phyloP scores from a whole-genome alignment of 306 rosid species.

The Citrullus colocynthis region DNA sequence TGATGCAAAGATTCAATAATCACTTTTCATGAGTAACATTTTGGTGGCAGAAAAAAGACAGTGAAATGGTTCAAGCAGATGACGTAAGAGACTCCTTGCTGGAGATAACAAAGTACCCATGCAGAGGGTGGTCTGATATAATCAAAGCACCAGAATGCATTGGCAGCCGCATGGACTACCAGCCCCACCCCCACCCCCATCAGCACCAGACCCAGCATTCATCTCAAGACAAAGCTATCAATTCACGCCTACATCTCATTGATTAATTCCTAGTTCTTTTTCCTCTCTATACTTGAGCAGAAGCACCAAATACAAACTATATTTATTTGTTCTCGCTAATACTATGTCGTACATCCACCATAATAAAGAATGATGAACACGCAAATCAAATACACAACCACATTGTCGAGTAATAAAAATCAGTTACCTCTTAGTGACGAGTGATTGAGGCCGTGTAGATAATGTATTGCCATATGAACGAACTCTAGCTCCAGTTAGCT shows the following conservation, averaged over 20 bases:
- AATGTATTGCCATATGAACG: not conserved
- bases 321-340: not conserved
- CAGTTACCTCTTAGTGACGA: not conserved
- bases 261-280: constrained; percentile 10
- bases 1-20: not conserved
- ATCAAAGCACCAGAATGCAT: constrained; percentile 24
- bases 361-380: not conserved
- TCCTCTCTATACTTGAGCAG: not conserved
- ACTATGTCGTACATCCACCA: not conserved
- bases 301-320: not conserved
- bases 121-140: constrained; percentile 34
- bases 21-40: not conserved
- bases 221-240: constrained; percentile 13
- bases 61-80: constrained; percentile 59
- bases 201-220: constrained; percentile 17
- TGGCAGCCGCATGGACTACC: constrained; percentile 26
- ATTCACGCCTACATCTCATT: constrained; percentile 30
- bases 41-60: constrained; percentile 51
- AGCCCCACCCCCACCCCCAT: constrained; percentile 15
- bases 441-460: not conserved
- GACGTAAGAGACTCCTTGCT: constrained; percentile 60
- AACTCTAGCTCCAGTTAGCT: not conserved
- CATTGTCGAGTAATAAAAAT: not conserved
- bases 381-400: not conserved
- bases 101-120: constrained; percentile 57